Percentiles rank a stretch among this genome's conserved stretches.
These are phyloP conservation scores for Aspergillus baeticus DNA, from an alignment of 495 filamentous ascomycete genomes.

Conservation along the genomic window DNA sequence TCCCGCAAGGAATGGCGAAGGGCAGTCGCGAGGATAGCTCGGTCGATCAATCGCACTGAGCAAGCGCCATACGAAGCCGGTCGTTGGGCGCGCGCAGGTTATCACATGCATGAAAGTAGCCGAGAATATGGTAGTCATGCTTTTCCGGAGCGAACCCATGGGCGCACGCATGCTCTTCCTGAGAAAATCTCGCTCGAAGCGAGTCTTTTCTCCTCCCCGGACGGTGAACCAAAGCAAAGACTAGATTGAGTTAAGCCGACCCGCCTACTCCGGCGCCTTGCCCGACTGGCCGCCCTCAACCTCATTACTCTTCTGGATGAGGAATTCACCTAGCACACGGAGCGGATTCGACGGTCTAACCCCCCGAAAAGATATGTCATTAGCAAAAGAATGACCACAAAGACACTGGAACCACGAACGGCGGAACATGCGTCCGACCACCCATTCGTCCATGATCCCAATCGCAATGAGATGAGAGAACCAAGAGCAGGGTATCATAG, in stretches of 20 bases:
- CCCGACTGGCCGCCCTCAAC: slow-evolving; percentile 45
- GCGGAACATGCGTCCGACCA: too few relatives aligned
- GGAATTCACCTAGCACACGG: slow-evolving; percentile 79
- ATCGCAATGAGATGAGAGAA: neutral
- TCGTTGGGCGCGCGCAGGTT: too few relatives aligned
- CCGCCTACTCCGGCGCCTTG: slow-evolving; percentile 19
- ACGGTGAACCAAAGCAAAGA: neutral
- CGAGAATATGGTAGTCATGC: too few relatives aligned
- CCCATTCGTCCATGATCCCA: too few relatives aligned
- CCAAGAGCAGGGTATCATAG: neutral
- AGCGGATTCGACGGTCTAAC: slow-evolving; percentile 75
- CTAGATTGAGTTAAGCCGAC: neutral
- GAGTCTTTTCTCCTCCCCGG: too few relatives aligned
- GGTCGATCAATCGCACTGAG: too few relatives aligned
- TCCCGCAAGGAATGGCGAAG: too few relatives aligned
- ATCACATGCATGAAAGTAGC: too few relatives aligned
- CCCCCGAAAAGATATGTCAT: neutral
- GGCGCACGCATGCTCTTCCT: neutral
- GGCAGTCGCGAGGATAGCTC: too few relatives aligned
- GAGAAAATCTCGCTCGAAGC: neutral
- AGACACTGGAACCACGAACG: too few relatives aligned
- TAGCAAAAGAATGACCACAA: neutral
- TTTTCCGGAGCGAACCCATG: too few relatives aligned
- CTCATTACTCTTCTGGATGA: slow-evolving; percentile 80
- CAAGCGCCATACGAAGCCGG: too few relatives aligned